These are phyloP conservation scores for Pulicaria dysenterica DNA, from an alignment of 129 eudicot species.

Conservation along the genomic window DNA sequence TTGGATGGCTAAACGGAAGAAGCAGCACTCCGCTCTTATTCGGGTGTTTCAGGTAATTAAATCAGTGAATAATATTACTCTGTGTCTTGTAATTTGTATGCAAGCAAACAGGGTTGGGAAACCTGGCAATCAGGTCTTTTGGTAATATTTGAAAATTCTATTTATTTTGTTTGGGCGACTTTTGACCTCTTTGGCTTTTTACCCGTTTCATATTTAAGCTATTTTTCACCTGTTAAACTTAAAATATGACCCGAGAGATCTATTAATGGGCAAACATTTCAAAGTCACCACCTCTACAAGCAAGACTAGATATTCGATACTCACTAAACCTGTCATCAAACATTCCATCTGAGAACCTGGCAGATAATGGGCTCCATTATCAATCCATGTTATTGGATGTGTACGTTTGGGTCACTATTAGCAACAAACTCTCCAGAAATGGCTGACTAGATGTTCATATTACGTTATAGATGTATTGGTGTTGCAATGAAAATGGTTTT, in stretches of 20 bases:
- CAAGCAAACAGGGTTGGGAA: not conserved
- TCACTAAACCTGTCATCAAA: not conserved
- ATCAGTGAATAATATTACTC: not conserved
- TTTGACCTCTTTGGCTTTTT: no score
- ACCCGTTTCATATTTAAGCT: not conserved
- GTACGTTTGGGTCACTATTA: not conserved
- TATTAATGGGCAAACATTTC: not conserved
- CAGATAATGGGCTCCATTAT: no score
- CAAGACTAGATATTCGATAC: not conserved
- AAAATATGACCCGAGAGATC: not conserved
- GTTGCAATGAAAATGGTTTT: not conserved
- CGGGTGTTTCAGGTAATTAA: constrained; percentile 77
- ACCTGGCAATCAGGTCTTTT: not conserved
- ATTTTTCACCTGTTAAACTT: not conserved
- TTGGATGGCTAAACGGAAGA: constrained; percentile 76
- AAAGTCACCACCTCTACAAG: not conserved
- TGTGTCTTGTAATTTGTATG: not conserved
- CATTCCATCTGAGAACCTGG: not conserved
- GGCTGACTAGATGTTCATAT: not conserved
- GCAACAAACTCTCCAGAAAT: not conserved
- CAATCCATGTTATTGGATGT: not conserved
- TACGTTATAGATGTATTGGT: not conserved
- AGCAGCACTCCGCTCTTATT: constrained; percentile 51
- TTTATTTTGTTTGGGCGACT: no score
- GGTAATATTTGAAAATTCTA: not conserved